phyloP scores from a whole-genome alignment of 257 asterid genomes.

The Nicotiana tomentosiformis region DNA sequence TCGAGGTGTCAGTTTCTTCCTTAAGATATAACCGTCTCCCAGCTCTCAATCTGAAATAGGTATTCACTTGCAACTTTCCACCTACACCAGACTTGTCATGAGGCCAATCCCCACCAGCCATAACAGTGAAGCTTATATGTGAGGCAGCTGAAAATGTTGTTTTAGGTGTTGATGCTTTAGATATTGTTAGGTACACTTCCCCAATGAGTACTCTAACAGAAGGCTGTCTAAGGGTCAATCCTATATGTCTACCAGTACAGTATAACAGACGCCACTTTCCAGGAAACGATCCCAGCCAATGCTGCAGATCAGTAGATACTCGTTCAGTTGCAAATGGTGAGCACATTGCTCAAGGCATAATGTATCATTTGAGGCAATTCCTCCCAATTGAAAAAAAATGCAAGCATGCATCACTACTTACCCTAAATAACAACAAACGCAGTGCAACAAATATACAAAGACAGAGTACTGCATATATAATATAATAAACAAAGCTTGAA shows the following conservation, averaged over 20 bases:
- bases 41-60: constrained; percentile 60
- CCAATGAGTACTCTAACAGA: constrained; percentile 63
- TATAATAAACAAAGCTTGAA: background rate
- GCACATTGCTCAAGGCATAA: constrained; percentile 2
- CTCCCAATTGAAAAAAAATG: background rate
- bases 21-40: constrained; percentile 72
- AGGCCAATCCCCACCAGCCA: constrained; percentile 61
- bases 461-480: background rate
- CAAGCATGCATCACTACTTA: background rate
- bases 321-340: background rate
- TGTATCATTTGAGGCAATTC: background rate
- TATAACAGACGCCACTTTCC: constrained; percentile 96
- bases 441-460: background rate
- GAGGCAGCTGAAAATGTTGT: constrained; percentile 60
- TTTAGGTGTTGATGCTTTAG: constrained; percentile 44
- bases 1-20: constrained; percentile 34
- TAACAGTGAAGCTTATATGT: constrained; percentile 54
- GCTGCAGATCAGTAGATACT: constrained; percentile 33
- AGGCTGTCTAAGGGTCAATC: constrained; percentile 83
- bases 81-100: constrained; percentile 68
- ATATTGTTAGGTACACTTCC: constrained; percentile 50
- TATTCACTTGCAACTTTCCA: constrained; percentile 46
- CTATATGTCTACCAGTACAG: constrained; percentile 84
- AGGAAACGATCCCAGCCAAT: constrained; percentile 72
- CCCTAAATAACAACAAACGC: background rate